Evolutionary conservation across 352 stramenopile genomes (phyloP).

Genomic region (Pythium vanterpoolii): DNA sequence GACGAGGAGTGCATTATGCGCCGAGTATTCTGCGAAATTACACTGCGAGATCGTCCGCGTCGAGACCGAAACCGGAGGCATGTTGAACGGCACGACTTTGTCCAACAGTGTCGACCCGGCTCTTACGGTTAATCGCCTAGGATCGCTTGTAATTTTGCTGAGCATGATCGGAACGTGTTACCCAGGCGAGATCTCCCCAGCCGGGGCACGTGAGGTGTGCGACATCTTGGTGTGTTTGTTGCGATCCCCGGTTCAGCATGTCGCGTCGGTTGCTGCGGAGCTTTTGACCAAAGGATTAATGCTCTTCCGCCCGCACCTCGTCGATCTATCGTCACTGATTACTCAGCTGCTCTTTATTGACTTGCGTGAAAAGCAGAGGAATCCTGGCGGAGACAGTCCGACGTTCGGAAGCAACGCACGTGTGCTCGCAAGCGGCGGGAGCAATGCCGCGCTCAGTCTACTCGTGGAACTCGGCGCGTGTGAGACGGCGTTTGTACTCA

Average conservation of each 20-base stretch:
- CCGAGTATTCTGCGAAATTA: slow-evolving; percentile 77
- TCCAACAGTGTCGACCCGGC: slow-evolving; percentile 21
- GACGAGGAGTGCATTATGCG: slow-evolving; percentile 45
- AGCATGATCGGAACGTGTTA: slow-evolving; percentile 88
- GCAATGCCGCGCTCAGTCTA: slow-evolving; percentile 68
- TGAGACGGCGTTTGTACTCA: slow-evolving; percentile 75
- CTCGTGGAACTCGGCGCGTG: slow-evolving; percentile 77
- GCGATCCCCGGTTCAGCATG: slow-evolving; percentile 43
- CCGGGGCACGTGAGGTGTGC: slow-evolving; percentile 73
- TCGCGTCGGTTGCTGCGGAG: slow-evolving; percentile 70
- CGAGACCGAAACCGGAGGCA: slow-evolving; percentile 55
- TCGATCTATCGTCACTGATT: slow-evolving; percentile 76
- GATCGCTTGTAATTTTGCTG: slow-evolving; percentile 71
- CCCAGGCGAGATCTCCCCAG: slow-evolving; percentile 74
- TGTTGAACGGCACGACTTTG: slow-evolving; percentile 28
- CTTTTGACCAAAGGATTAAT: slow-evolving; percentile 80
- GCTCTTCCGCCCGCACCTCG: slow-evolving; percentile 78
- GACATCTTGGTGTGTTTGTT: slow-evolving; percentile 72
- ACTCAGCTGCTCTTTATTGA: slow-evolving; percentile 70
- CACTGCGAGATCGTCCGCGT: slow-evolving; percentile 77
- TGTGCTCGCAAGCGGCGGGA: slow-evolving; percentile 50
- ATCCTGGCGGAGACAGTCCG: slow-evolving; percentile 31
- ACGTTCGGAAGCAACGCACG: slow-evolving; percentile 42
- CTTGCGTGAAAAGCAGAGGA: slow-evolving; percentile 68
- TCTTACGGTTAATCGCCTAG: slow-evolving; percentile 56